phyloP scores from a whole-genome alignment of 2,329 filamentous ascomycete genomes.

The Fusarium tanahbumbuense region DNA sequence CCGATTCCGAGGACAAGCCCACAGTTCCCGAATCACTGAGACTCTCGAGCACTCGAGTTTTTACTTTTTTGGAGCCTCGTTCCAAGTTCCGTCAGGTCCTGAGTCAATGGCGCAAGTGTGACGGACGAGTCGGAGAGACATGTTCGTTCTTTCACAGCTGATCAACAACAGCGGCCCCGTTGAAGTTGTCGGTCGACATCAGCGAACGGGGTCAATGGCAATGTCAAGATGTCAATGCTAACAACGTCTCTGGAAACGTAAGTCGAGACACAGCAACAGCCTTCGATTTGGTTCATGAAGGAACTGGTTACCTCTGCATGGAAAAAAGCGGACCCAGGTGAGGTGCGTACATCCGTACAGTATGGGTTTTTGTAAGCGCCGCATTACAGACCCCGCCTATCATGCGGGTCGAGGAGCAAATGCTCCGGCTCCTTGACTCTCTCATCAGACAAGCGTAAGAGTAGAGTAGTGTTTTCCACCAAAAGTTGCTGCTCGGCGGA shows the following conservation, averaged over 20 bases:
- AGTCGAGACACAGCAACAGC: not conserved
- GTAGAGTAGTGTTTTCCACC: slow-evolving; percentile 41
- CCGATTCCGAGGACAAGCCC: slow-evolving; percentile 13
- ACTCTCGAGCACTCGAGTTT: slow-evolving; percentile 3
- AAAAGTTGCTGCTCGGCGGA: slow-evolving; percentile 40
- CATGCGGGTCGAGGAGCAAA: slow-evolving; percentile 49
- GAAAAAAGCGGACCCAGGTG: slow-evolving; percentile 34
- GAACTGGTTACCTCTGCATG: slow-evolving; percentile 8
- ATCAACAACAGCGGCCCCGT: slow-evolving; percentile 9
- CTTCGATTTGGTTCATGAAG: slow-evolving; percentile 9
- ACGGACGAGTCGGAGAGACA: slow-evolving; percentile 15
- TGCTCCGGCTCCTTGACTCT: slow-evolving; percentile 49
- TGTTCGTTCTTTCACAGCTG: not conserved
- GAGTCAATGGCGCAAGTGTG: slow-evolving; percentile 33
- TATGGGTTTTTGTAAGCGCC: slow-evolving; percentile 47
- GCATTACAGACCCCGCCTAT: slow-evolving; percentile 48
- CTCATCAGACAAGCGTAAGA: slow-evolving; percentile 42
- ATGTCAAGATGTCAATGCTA: not conserved
- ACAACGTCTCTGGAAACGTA: not conserved
- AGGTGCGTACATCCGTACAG: slow-evolving; percentile 19
- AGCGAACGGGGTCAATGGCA: not conserved
- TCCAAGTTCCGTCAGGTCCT: slow-evolving; percentile 9
- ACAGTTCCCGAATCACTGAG: slow-evolving; percentile 4
- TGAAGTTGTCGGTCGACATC: slow-evolving; percentile 4
- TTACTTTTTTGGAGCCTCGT: slow-evolving; percentile 20